These are phyloP conservation scores for Ciborinia camelliae DNA, from an alignment of 2,329 filamentous ascomycete genomes.

Conservation along the genomic window DNA sequence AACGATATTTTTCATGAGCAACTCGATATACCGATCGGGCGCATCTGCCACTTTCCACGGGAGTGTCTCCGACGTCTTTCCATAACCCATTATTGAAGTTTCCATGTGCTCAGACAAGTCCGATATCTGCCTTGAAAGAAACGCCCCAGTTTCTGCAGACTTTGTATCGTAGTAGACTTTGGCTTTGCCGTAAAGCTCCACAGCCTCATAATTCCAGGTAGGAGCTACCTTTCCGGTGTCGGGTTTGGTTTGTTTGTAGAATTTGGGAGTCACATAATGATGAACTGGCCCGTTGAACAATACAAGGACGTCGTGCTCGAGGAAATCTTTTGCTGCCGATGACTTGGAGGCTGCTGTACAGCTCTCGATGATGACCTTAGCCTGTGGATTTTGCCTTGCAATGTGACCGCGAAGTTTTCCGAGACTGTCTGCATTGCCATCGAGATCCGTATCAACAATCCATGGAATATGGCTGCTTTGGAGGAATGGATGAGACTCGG, in stretches of 20 bases:
- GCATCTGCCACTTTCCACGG: slow-evolving; percentile 59
- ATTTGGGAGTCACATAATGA: slow-evolving; percentile 66
- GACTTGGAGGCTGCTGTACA: slow-evolving; percentile 26
- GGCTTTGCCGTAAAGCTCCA: slow-evolving; percentile 59
- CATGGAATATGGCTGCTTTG: slow-evolving; percentile 8
- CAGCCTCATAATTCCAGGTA: slow-evolving; percentile 68
- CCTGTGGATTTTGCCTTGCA: slow-evolving; percentile 60
- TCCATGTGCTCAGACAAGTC: slow-evolving; percentile 54
- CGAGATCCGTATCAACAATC: neutral
- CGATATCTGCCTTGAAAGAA: slow-evolving; percentile 50
- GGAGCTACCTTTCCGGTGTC: slow-evolving; percentile 63
- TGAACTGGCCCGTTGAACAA: slow-evolving; percentile 58
- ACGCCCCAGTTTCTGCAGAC: slow-evolving; percentile 44
- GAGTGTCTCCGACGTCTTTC: slow-evolving; percentile 36
- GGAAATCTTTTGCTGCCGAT: slow-evolving; percentile 27
- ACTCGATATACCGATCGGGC: slow-evolving; percentile 51
- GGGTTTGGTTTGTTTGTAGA: slow-evolving; percentile 65
- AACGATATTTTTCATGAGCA: slow-evolving; percentile 57
- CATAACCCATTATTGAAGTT: slow-evolving; percentile 54
- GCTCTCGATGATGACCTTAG: slow-evolving; percentile 56
- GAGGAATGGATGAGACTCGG: slow-evolving; percentile 4
- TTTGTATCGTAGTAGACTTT: slow-evolving; percentile 51
- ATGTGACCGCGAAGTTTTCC: slow-evolving; percentile 56
- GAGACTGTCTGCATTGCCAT: slow-evolving; percentile 9
- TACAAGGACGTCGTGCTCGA: slow-evolving; percentile 56